Conservation (phyloP, 2,329 filamentous ascomycete species). For the Cryphonectria radicalis region DNA sequence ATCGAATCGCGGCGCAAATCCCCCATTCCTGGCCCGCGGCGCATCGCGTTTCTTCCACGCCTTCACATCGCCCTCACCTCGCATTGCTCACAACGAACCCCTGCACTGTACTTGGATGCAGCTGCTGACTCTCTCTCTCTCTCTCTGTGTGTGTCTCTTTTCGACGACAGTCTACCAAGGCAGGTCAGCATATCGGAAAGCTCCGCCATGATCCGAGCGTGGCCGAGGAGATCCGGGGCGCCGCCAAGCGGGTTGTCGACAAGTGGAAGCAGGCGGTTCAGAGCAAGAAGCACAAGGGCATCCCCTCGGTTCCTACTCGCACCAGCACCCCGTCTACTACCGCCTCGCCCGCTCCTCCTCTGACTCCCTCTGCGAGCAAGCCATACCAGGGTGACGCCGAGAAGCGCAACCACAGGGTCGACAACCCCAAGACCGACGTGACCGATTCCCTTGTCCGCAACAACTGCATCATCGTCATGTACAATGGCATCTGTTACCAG, state of each 20-base stretch:
- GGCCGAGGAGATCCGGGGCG: slow-evolving; percentile 72
- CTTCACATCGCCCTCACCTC: neutral
- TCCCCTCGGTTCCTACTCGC: slow-evolving; percentile 45
- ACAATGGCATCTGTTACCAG: slow-evolving; percentile 80
- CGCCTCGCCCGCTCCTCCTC: slow-evolving; percentile 53
- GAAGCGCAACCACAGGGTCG: slow-evolving; percentile 77
- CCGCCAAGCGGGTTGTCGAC: slow-evolving; percentile 80
- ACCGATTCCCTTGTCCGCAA: slow-evolving; percentile 78
- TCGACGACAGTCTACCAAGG: slow-evolving; percentile 71
- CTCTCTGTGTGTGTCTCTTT: neutral
- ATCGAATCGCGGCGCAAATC: neutral
- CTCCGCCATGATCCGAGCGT: slow-evolving; percentile 72
- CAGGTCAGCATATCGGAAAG: slow-evolving; percentile 88
- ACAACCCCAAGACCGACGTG: slow-evolving; percentile 76
- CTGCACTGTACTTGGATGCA: neutral
- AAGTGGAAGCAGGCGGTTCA: slow-evolving; percentile 87
- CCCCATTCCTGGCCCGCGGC: neutral
- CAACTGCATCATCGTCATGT: slow-evolving; percentile 86
- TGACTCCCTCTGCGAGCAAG: slow-evolving; percentile 42
- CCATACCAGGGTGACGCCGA: slow-evolving; percentile 68
- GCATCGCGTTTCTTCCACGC: neutral
- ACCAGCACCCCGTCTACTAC: slow-evolving; percentile 54
- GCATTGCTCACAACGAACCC: neutral
- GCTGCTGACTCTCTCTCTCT: slow-evolving; percentile 2
- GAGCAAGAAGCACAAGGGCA: slow-evolving; percentile 55